phyloP scores from a whole-genome alignment of 2,329 filamentous ascomycete species.

The Penicillium sp. region DNA sequence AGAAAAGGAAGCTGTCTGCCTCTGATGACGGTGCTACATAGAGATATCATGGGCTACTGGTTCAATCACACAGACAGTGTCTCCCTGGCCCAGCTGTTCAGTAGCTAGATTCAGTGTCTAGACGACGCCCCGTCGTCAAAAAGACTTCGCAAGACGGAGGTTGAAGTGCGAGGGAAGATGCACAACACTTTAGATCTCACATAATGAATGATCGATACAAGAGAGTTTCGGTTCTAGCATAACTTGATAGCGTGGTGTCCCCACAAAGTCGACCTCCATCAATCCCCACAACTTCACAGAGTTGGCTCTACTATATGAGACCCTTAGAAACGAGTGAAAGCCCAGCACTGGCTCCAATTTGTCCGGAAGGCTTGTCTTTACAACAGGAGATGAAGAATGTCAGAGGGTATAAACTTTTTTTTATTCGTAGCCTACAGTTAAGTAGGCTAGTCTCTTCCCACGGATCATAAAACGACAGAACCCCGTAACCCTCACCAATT shows the following conservation, averaged over 20 bases:
- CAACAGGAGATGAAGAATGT: neutral
- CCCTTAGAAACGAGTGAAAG: neutral
- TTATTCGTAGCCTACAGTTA: slow-evolving; percentile 22
- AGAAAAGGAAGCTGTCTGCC: slow-evolving; percentile 27
- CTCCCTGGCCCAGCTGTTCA: no score
- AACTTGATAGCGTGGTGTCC: no score
- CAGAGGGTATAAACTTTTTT: slow-evolving; percentile 29
- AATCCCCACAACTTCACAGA: neutral
- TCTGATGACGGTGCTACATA: neutral
- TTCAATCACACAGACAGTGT: no score
- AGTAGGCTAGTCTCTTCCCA: slow-evolving; percentile 26
- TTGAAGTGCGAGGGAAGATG: neutral
- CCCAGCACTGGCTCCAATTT: no score
- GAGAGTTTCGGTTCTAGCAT: neutral
- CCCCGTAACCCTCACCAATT: slow-evolving; percentile 18
- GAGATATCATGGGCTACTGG: neutral
- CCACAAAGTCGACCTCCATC: neutral
- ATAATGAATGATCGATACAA: neutral
- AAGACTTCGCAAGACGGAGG: neutral
- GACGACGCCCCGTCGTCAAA: neutral
- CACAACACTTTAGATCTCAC: neutral
- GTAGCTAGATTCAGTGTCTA: neutral
- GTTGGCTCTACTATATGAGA: no score
- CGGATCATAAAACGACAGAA: slow-evolving; percentile 15
- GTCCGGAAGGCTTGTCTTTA: neutral